Conservation (phyloP, 148 eudicot genomes). For the Rhododendron williamsianum region DNA sequence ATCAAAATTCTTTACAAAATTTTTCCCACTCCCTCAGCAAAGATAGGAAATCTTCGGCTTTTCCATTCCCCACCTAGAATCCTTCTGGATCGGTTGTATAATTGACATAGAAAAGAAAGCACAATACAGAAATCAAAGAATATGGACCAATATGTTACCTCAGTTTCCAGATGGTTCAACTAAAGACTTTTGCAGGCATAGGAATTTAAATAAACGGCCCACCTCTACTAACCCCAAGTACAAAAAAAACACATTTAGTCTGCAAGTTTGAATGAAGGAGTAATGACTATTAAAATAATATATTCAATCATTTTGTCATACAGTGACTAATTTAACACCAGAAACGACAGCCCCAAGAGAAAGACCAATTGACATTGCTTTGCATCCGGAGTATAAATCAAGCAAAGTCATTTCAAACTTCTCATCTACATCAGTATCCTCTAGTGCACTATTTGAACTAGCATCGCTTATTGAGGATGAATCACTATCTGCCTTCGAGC, state of each 20-base stretch:
- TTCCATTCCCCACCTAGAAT: slow-evolving; percentile 34
- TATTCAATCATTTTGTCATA: background rate
- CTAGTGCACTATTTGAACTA: too few relatives aligned
- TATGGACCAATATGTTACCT: slow-evolving; percentile 13
- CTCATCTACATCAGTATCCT: too few relatives aligned
- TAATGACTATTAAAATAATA: background rate
- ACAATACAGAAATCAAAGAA: background rate
- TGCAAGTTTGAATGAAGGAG: background rate
- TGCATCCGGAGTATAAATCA: too few relatives aligned
- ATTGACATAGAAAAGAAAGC: background rate
- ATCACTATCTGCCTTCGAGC: too few relatives aligned
- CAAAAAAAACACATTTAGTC: background rate
- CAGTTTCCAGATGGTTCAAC: slow-evolving; percentile 26
- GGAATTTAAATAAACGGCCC: slow-evolving; percentile 33
- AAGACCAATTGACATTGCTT: too few relatives aligned
- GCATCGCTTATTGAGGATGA: too few relatives aligned
- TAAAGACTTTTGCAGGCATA: slow-evolving; percentile 33
- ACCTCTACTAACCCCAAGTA: slow-evolving; percentile 19
- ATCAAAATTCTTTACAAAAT: too few relatives aligned
- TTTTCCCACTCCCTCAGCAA: too few relatives aligned
- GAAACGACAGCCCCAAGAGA: too few relatives aligned
- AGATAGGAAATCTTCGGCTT: slow-evolving; percentile 22
- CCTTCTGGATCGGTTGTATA: background rate
- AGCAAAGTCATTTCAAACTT: too few relatives aligned
- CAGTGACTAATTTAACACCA: too few relatives aligned